phyloP scores from a whole-genome alignment of 176 grass and related monocot species.

The Cenchrus fungigraminus region DNA sequence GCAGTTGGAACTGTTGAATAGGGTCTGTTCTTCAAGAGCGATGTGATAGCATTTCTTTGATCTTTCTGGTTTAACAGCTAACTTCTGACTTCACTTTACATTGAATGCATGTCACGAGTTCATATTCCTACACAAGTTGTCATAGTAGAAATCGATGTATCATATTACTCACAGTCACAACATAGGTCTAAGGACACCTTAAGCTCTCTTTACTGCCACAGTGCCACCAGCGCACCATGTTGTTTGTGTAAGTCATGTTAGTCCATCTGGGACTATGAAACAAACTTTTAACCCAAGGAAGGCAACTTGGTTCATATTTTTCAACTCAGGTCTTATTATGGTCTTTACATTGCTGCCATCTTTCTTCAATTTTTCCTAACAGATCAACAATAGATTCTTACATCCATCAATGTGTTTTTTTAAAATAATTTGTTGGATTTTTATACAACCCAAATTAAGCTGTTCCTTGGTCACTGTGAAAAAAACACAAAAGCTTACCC shows the following conservation, averaged over 20 bases:
- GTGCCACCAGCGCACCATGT: too few relatives aligned
- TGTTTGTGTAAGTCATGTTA: constrained; percentile 10
- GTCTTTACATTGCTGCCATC: neutral
- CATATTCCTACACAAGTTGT: neutral
- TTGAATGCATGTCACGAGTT: neutral
- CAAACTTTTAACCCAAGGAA: neutral
- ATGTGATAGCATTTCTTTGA: neutral
- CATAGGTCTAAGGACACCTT: neutral
- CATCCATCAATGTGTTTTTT: neutral
- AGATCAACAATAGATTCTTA: constrained; percentile 15
- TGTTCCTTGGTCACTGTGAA: neutral
- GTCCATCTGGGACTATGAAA: neutral
- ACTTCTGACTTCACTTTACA: neutral
- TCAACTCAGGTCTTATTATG: neutral
- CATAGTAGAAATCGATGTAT: neutral
- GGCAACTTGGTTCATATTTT: neutral
- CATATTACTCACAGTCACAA: neutral
- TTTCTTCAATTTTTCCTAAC: neutral
- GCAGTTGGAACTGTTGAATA: neutral
- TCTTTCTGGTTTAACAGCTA: neutral
- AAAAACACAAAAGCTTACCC: constrained; percentile 9
- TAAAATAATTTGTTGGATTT: neutral
- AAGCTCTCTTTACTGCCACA: neutral
- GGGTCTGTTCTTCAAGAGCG: neutral
- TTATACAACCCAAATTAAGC: neutral